phyloP scores from a whole-genome alignment of 192 early-diverging fungal genomes.

The Umbelopsis isabellina region DNA sequence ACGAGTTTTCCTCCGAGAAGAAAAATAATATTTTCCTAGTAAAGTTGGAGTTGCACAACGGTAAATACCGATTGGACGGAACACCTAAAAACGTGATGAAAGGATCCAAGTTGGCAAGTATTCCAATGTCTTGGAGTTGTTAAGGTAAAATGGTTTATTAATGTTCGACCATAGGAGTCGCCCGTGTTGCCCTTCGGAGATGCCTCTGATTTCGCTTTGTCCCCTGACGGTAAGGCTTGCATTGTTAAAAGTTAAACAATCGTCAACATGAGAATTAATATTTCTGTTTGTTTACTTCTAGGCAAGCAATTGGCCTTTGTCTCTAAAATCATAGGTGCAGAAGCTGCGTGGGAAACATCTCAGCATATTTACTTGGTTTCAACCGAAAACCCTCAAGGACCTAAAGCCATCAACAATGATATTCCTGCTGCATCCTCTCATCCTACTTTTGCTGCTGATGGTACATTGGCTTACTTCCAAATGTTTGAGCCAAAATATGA shows the following conservation, averaged over 20 bases:
- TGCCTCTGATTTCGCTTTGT: constrained; percentile 63
- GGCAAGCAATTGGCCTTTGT: constrained; percentile 66
- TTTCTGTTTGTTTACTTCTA: neutral
- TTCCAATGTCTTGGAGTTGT: neutral
- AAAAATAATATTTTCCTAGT: constrained; percentile 65
- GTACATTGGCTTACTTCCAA: constrained; percentile 74
- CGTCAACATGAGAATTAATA: neutral
- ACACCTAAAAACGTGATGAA: constrained; percentile 58
- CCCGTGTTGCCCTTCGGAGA: constrained; percentile 62
- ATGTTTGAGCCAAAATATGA: constrained; percentile 75
- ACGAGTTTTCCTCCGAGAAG: constrained; percentile 63
- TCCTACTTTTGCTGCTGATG: constrained; percentile 69
- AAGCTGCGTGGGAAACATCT: constrained; percentile 81
- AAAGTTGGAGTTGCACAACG: constrained; percentile 40
- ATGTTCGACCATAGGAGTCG: constrained; percentile 30
- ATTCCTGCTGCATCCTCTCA: constrained; percentile 61
- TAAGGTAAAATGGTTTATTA: constrained; percentile 21
- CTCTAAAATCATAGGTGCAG: constrained; percentile 61
- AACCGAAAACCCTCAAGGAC: constrained; percentile 47
- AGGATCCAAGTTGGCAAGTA: constrained; percentile 45
- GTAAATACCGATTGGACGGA: constrained; percentile 46
- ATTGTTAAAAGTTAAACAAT: neutral
- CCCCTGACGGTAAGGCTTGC: constrained; percentile 55
- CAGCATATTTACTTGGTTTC: constrained; percentile 69
- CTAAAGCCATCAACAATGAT: constrained; percentile 49